Evolutionary conservation across 495 filamentous ascomycete genomes (phyloP), one percentile per base, ranked within the genome.

Genomic region (Letharia lupina): DNA sequence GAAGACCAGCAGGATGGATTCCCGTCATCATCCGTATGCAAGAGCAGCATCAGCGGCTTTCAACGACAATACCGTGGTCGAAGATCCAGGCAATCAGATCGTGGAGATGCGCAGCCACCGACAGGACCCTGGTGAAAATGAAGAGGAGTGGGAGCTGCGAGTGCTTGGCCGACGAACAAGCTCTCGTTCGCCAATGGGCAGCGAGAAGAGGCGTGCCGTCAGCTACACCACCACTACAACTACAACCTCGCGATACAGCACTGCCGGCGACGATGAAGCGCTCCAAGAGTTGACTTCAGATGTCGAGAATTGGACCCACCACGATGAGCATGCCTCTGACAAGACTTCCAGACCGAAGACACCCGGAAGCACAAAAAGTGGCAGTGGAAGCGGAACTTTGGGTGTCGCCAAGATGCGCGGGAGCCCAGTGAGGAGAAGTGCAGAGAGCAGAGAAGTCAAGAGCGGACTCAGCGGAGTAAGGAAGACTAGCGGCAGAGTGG

Each of bases 401-500:
- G 82, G 87, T 59, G 76, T 87, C 11, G 81, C 81, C 67, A 97
- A 96, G 81, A 81, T 89, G 59, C 83, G 93, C 45, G 82, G 87
- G 1, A 87, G 83, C 71, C 87, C 84, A 40, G 82, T 77, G 64
- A 78, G 86, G 65, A 78, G 86, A 69, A 78, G 81, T 71, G 82
- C 82, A 69, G 78, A 81, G 78, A 80, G 76, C 68, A 70, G 79
- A 64, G 79, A 77, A 54, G 80, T 63, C 60, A 82, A 83, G 68
- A 81, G 80, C 37, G 91, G 90, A 18, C 87, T 97, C 68, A 81
- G 80, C 37, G 91, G 90, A 18, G 87, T 97, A 35, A 84, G 93
- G 63, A 98, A 98, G 79, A 88, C 89, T 9, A 96, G 92, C 74
- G 91, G 91, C n/a, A 84, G 93, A 12, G 82, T 96, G n/a, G 91